Percentiles rank a stretch among this genome's conserved stretches.
These are phyloP conservation scores for Irpex sp. DNA, from an alignment of 1,284 basidiomycete genomes.

Conservation along the genomic window DNA sequence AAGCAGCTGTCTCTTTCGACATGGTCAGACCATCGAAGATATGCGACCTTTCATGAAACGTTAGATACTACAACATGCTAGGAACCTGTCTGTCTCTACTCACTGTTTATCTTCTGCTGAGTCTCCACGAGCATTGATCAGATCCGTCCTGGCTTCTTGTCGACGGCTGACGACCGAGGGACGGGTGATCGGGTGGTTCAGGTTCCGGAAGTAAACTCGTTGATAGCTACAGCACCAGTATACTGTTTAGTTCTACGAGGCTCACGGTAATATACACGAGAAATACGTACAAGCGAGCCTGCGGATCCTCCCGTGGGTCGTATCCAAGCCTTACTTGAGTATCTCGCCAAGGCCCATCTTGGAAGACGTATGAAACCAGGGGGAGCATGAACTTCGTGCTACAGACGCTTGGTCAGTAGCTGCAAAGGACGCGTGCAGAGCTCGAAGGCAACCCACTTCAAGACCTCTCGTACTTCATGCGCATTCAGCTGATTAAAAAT, in stretches of 20 bases:
- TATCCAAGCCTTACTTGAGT: constrained; percentile 84
- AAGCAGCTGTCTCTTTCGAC: constrained; percentile 81
- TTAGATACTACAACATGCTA: too few relatives aligned
- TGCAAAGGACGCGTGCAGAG: background rate
- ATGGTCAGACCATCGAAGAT: constrained; percentile 84
- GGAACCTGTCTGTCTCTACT: background rate
- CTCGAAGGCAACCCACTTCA: constrained; percentile 47
- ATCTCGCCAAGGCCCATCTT: constrained; percentile 93
- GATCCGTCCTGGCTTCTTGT: constrained; percentile 42
- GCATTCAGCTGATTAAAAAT: constrained; percentile 80
- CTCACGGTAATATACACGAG: constrained; percentile 6
- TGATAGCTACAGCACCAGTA: constrained; percentile 54
- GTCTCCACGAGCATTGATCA: constrained; percentile 18
- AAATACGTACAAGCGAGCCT: constrained; percentile 63
- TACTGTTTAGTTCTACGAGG: background rate
- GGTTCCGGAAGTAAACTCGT: constrained; percentile 78
- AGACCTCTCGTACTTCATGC: constrained; percentile 60
- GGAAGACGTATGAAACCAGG: constrained; percentile 80
- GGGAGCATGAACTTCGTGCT: constrained; percentile 72
- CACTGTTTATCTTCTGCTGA: constrained; percentile 23
- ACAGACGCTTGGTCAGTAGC: background rate
- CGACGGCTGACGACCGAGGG: constrained; percentile 64
- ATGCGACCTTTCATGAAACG: constrained; percentile 47
- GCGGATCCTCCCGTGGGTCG: constrained; percentile 74
- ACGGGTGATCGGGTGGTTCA: constrained; percentile 70